phyloP scores from a whole-genome alignment of 139 green algal genomes.

The Mesotaenium endlicherianum region DNA sequence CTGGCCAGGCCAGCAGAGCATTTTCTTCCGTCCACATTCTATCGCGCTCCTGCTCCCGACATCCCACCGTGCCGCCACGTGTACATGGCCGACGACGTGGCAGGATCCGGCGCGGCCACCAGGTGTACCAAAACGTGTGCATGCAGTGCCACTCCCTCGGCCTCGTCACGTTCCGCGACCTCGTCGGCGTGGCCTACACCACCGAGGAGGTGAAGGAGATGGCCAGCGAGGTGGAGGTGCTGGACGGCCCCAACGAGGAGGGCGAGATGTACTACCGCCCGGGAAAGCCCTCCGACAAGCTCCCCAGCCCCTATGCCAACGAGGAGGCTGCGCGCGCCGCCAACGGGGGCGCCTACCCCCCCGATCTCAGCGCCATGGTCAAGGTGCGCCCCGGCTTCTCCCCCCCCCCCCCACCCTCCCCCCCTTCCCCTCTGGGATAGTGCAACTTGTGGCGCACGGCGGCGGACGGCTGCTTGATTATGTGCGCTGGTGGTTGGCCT shows the following conservation, averaged over 20 bases:
- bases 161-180: slow-evolving; percentile 88
- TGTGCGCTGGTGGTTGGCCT: background rate
- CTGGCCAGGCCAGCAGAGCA: too few species aligned
- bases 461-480: background rate
- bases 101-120: slow-evolving; percentile 85
- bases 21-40: too few species aligned
- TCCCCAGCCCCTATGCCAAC: slow-evolving; percentile 89
- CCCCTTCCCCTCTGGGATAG: background rate
- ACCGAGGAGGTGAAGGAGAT: slow-evolving; percentile 96
- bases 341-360: slow-evolving; percentile 97
- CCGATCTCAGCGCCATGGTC: slow-evolving; percentile 83
- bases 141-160: slow-evolving; percentile 93
- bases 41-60: too few species aligned
- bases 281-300: slow-evolving; percentile 82
- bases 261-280: slow-evolving; percentile 93
- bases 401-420: slow-evolving; percentile 72
- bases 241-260: slow-evolving; percentile 96
- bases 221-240: slow-evolving; percentile 84
- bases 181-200: slow-evolving; percentile 94
- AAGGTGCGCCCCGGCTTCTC: slow-evolving; percentile 91
- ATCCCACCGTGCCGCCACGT: background rate
- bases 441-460: background rate
- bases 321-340: slow-evolving; percentile 85
- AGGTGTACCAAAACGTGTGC: slow-evolving; percentile 87
- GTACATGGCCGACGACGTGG: too few species aligned